Evolutionary conservation across 192 early-diverging fungal species (phyloP).

Genomic region (Spizellomyces punctatus): DNA sequence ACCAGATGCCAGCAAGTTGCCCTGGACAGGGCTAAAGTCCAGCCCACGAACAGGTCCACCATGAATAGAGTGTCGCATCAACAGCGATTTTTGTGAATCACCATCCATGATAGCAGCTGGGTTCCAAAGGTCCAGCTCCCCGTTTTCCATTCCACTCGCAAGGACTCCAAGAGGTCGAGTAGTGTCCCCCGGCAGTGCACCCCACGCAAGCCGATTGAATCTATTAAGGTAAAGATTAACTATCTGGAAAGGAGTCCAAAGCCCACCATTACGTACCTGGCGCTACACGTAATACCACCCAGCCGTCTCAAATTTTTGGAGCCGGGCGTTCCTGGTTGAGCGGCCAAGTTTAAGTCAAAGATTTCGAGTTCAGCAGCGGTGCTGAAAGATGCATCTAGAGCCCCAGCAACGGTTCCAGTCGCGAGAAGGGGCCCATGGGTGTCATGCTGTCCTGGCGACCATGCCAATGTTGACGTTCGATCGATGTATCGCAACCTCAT

Average conservation of each 20-base stretch:
- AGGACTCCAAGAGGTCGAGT: conserved; percentile 71
- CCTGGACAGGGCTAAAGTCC: conserved; percentile 87
- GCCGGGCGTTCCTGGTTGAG: conserved; percentile 14
- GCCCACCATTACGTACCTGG: conserved; percentile 53
- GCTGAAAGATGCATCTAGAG: conserved; percentile 93
- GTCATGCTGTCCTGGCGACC: conserved; percentile 78
- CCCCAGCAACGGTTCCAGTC: conserved; percentile 91
- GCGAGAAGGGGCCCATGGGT: conserved; percentile 70
- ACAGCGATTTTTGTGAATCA: conserved; percentile 55
- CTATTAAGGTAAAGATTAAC: conserved; percentile 23
- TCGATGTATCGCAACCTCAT: conserved; percentile 46
- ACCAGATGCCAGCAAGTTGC: conserved; percentile 86
- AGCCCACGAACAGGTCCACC: conserved; percentile 88
- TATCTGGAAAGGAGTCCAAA: conserved; percentile 1
- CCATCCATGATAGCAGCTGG: conserved; percentile 71
- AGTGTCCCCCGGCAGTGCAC: conserved; percentile 41
- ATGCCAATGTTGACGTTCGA: conserved; percentile 87
- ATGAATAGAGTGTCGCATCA: conserved; percentile 74
- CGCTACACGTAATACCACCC: conserved; percentile 55
- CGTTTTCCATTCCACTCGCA: conserved; percentile 94
- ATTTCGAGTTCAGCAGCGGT: conserved; percentile 88
- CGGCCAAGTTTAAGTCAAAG: conserved; percentile 66
- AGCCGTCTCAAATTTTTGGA: conserved; percentile 49
- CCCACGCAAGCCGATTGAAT: conserved; percentile 93
- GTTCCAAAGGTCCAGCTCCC: conserved; percentile 89